Evolutionary conservation across 2,329 filamentous ascomycete species (phyloP), one percentile per base, ranked within the genome.

Genomic region (Paecilomyces niveus): DNA sequence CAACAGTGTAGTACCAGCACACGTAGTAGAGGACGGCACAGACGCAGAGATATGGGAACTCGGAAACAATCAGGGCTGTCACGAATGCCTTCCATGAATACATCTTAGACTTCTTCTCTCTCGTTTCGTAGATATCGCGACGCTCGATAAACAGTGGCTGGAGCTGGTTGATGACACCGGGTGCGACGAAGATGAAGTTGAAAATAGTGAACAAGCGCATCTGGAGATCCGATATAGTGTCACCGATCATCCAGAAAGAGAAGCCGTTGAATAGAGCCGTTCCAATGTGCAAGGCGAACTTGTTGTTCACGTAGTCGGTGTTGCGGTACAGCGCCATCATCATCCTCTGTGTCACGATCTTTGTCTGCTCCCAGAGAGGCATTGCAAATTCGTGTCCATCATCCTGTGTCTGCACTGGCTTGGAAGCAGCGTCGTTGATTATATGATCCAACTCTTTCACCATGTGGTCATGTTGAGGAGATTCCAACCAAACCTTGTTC

Each of bases 71-170:
- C 62, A 87, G 83, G 0, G 86, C 86, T 0, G 85, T 87, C 62
- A 81, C 82, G 69, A 90, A 90, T 0, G 87, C 85, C 18, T 85
- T 74, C 84, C 87, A 90, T 51, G 84, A 84, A 70, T 90, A 91
- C 61, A 89, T 89, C 24, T 86, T 80, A 1, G 83, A 85, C 1
- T 87, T 87, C 3, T 85, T 80, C 68, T 91, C 88, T 35, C 88
- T 81, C 0, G 66, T 58, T 26, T 87, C 81, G 83, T 86, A 91
- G 7, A 92, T 77, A 0, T 82, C 81, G 68, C 88, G 83, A 65
- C 79, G 81, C 66, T 90, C 89, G 64, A 92, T 83, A 60, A 91
- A 82, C 6, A 87, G 85, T 0, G 88, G 85, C 0, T 88, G 85
- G 51, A 90, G 75, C 22, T 76, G 74, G 53, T 69, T 68, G 56